Conservation (phyloP, 73 alveolate species). For the Uronychia setigera region DNA sequence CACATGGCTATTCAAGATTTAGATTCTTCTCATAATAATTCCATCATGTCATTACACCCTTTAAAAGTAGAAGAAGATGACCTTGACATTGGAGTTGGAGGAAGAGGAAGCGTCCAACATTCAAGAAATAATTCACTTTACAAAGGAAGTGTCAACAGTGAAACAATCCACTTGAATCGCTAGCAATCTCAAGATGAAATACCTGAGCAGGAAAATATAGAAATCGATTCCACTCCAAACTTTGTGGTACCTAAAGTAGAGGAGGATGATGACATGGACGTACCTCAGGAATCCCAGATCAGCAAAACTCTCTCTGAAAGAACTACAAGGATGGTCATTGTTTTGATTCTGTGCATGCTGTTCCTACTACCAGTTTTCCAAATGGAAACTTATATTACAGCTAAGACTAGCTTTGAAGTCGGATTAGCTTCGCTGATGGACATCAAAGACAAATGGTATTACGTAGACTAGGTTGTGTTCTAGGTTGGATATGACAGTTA, state of each 20-base stretch:
- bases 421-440: constrained; percentile 17
- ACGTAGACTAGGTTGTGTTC: background rate
- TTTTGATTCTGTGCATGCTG: constrained; percentile 45
- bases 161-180: no score
- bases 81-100: no score
- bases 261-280: constrained; percentile 44
- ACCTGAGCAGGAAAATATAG: background rate
- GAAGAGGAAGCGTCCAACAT: background rate
- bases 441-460: background rate
- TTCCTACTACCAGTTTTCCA: constrained; percentile 40
- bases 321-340: constrained; percentile 46
- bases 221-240: constrained; percentile 1
- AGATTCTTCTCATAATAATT: background rate
- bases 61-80: no score
- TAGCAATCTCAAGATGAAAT: no score
- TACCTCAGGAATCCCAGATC: constrained; percentile 54
- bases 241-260: no score
- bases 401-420: constrained; percentile 1
- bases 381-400: constrained; percentile 6
- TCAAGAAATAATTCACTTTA: background rate
- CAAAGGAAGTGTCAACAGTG: background rate
- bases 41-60: no score
- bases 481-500: background rate
- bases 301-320: constrained; percentile 54
- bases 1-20: background rate